Base-by-base conservation (phyloP, 192 early-diverging fungal genomes). In the Dispira parvispora region DNA sequence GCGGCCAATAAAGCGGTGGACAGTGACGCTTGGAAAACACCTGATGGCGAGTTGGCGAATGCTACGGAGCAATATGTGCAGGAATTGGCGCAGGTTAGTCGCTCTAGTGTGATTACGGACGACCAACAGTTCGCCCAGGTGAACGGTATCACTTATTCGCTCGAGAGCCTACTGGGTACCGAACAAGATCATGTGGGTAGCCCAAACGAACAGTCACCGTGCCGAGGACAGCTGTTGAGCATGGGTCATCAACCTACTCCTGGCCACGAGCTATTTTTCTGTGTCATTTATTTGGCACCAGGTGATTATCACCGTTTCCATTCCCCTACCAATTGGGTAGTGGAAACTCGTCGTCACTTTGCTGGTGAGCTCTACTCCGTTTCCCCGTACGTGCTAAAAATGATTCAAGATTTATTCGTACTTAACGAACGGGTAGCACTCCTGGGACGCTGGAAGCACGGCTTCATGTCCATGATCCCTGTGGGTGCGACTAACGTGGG, bases 251-350 rank as follows among this genome's bases (percentile, higher is more conserved):
- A 69, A 13, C 61, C 80, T 25, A 73, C 74, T 43, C 73, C 76
- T 25, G 85, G 86, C 63, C 88, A 95, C 67, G 69, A 75, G 12
- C 78, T 98, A 32, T 93, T 83, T 63, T 99, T 88, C 69, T 83
- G 80, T 65, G 94, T 98, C 11, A 86, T 99, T 27, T 99, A 99
- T 66, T 72, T 99, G 63, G 90, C 95, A 0, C 96, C 96, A 8
- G 96, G 95, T 0, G 96, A 99, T 71, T 99, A 99, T 73, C 96
- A 99, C 71, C 84, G 92, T 16, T 99, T 95, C 84, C 96, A 99
- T 63, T 94, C 94, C 25, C 96, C 96, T 32, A 81, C 88, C 8
- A 88, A 94, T 71, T 98, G 94, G 96, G 81, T 87, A 18, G 91
- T 94, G 14, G 80, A 91, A 67, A 73, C 76, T 4, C 71, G 90